Base-by-base conservation (phyloP, 441 rosid species). In the Pelargonium exstipulatum region DNA sequence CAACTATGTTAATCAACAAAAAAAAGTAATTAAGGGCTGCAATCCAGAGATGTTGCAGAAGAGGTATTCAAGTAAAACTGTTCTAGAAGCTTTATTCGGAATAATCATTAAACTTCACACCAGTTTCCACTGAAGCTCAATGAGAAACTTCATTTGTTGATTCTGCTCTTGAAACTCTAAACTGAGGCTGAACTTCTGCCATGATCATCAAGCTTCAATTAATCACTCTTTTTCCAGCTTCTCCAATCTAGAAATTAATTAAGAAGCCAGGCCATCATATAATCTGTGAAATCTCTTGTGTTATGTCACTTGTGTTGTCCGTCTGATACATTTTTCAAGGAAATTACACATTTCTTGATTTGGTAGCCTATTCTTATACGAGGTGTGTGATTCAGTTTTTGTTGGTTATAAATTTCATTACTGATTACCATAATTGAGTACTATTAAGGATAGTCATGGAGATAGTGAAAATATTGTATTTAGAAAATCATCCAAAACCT, bases 151-250 rank as follows among this genome's bases (percentile, higher is more conserved):
- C 65, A 29, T 13, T n/a, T 32, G 20, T 62, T 29, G 65, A 43
- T 62, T 32, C 45, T 62, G 22, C 9, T 29, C 22, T n/a, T 13
- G 18, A 32, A 42, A 18, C 6, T 32, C 16, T 18, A 62, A 62
- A 62, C 35, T 62, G 65, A 32, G n/a, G 18, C 29, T 61, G 40
- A 24, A 13, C n/a, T 61, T 60, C 37, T 60, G 37, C 64, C n/a
- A 24, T 2, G 14, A 3, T 24, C 53, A 48, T 10, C 51, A 46
- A 46, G 8, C 10, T 40, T 40, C 45, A 40, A 37, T 37, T 37
- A 37, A 37, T 37, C 9, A 37, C 43, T 37, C 48, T 43, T 45
- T 45, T 45, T 10, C 49, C 49, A 45, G 49, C 49, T 45, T 45
- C 49, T 45, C 51, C 51, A 2, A 13, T 5, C 51, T 13, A 46